A percentile compares a stretch with the other conserved stretches of the same genome.
Conservation (phyloP, 306 rosid species). For the Vigna radiata region DNA sequence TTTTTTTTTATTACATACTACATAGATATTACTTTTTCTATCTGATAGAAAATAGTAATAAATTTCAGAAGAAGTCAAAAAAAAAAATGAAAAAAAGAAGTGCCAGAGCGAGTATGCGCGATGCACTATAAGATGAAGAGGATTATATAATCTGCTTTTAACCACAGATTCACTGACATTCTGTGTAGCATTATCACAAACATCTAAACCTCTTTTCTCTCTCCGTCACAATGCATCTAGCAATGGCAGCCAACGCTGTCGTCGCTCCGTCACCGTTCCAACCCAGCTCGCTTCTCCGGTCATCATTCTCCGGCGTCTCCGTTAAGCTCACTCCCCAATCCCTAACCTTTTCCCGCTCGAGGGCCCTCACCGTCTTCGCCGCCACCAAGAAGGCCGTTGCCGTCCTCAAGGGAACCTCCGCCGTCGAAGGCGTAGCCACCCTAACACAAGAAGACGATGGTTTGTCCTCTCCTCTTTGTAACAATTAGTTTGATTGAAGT, state of each 20-base stretch:
- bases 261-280: constrained; percentile 49
- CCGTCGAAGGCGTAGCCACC: constrained; percentile 77
- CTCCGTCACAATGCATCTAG: constrained; percentile 52
- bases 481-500: background rate
- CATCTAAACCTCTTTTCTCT: constrained; percentile 10
- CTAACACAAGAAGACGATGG: constrained; percentile 70
- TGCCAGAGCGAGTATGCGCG: background rate
- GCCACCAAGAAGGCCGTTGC: constrained; percentile 81
- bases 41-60: background rate
- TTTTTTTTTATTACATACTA: no score
- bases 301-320: constrained; percentile 69
- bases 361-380: constrained; percentile 60
- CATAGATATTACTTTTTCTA: background rate
- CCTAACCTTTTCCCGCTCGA: constrained; percentile 50
- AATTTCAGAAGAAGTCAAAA: constrained; percentile 3
- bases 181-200: constrained; percentile 46
- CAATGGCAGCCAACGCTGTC: constrained; percentile 64
- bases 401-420: constrained; percentile 77
- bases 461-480: constrained; percentile 11
- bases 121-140: background rate
- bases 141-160: constrained; percentile 1
- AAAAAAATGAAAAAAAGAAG: no score
- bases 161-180: constrained; percentile 8
- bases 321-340: constrained; percentile 54
- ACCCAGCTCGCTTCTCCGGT: constrained; percentile 37